phyloP scores from a whole-genome alignment of 805 yeast species.

The Yamadazyma paraphyllophila region DNA sequence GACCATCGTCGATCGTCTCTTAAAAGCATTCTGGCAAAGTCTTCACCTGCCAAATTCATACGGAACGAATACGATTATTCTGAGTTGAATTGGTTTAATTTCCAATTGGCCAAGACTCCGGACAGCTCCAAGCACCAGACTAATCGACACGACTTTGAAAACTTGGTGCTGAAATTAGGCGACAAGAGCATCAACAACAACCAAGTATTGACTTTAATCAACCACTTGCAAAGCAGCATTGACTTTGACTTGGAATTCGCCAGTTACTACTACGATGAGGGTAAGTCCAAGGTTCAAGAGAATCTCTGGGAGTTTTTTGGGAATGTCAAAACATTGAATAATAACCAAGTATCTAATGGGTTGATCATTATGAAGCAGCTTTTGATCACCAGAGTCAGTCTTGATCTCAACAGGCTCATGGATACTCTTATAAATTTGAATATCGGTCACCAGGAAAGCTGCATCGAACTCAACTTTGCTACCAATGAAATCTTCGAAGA shows the following conservation, averaged over 20 bases:
- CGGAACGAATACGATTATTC: slow-evolving; percentile 27
- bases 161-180: slow-evolving; percentile 6
- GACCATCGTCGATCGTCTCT: slow-evolving; percentile 9
- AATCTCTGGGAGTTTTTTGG: slow-evolving; percentile 18
- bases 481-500: slow-evolving; percentile 15
- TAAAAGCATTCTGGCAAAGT: background rate
- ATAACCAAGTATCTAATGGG: slow-evolving; percentile 24
- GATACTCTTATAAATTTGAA: slow-evolving; percentile 16
- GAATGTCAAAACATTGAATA: slow-evolving; percentile 3
- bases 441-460: slow-evolving; percentile 2
- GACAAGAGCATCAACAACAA: slow-evolving; percentile 4
- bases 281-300: slow-evolving; percentile 15
- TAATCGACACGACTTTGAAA: slow-evolving; percentile 8
- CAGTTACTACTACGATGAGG: slow-evolving; percentile 17
- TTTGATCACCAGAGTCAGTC: slow-evolving; percentile 23
- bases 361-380: slow-evolving; percentile 36
- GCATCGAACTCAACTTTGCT: slow-evolving; percentile 15
- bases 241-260: slow-evolving; percentile 16
- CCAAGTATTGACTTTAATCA: slow-evolving; percentile 11
- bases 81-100: slow-evolving; percentile 40
- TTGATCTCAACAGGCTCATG: slow-evolving; percentile 21
- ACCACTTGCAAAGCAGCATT: slow-evolving; percentile 17
- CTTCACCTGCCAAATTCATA: background rate
- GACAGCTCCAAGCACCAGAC: slow-evolving; percentile 8
- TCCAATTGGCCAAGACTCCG: slow-evolving; percentile 25